Evolutionary conservation across 2,329 filamentous ascomycete species (phyloP), one percentile per base, ranked within the genome.

Genomic region (Aaosphaeria pasadenensis): DNA sequence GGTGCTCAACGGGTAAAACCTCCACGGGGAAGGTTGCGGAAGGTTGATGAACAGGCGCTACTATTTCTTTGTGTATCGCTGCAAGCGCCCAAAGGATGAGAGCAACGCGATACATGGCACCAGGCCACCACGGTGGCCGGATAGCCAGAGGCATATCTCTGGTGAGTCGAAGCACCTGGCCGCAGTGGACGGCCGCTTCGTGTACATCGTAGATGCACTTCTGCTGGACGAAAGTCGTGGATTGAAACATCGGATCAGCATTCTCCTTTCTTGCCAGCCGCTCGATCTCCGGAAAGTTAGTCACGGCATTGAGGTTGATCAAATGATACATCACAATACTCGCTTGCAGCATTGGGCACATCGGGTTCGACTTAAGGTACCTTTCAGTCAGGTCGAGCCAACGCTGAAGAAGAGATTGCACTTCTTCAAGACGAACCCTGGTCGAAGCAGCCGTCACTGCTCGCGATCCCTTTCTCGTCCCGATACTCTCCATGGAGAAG

Each of bases 311-410:
- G 49, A 89, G 76, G 43, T 80, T 84, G 61, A 89, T 83, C 39
- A 89, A 76, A 57, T 89, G 86, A 64, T 86, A 88, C 51, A 89
- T 77, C 39, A 86, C 79, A 39, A 89, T 69, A 59, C 85, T 87
- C 53, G 82, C 83, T 57, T 80, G 79, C 60, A 82, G 86, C 53
- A 84, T 74, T 11, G 79, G 70, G 53, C 84, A 87, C 42, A 71
- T 68, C 1, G 79, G 77, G 58, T 84, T 77, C n/a, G 72, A 67
- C 59, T 81, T 80, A 57, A 74, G 70, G 61, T 82, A 78, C 7
- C 73, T 67, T 50, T 81, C 77, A 35, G 81, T 81, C n/a, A 88
- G 71, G 50, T 83, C 77, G 64, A 85, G 85, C 86, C 86, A 89
- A 48, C 80, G 80, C 53, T 82, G 78, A 5, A 89, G 71, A 29